These are phyloP conservation scores for Esteya vermicola DNA, from an alignment of 2,329 filamentous ascomycete species.

Conservation along the genomic window DNA sequence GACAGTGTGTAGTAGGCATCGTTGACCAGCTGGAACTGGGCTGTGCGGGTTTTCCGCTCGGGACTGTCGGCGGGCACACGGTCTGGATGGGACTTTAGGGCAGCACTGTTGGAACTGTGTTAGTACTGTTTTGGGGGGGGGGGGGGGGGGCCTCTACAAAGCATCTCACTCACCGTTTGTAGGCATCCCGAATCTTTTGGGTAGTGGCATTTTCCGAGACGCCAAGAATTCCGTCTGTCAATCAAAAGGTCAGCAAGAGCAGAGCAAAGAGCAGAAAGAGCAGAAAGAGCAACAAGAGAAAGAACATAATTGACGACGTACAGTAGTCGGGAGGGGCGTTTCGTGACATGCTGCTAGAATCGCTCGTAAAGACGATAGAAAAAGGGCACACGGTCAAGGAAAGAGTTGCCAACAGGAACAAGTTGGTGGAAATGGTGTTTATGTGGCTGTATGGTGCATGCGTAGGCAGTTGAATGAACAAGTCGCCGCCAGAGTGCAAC, in stretches of 20 bases:
- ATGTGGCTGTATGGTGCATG: too few species aligned
- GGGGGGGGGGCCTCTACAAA: too few species aligned
- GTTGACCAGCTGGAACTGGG: conserved; percentile 32
- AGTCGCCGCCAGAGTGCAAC: neutral
- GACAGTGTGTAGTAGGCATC: conserved; percentile 48
- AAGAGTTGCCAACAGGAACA: too few species aligned
- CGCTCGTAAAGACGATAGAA: too few species aligned
- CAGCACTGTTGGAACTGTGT: conserved; percentile 44
- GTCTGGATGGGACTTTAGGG: conserved; percentile 86
- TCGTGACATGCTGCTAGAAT: conserved; percentile 18
- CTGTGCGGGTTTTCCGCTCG: conserved; percentile 67
- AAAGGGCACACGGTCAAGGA: too few species aligned
- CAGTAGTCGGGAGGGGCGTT: conserved; percentile 43
- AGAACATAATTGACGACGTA: conserved; percentile 19
- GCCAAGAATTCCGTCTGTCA: conserved; percentile 57
- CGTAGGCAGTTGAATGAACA: neutral
- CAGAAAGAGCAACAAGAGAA: neutral
- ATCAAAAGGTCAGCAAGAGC: neutral
- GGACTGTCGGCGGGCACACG: conserved; percentile 73
- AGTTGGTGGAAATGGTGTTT: too few species aligned
- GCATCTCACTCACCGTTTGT: conserved; percentile 92
- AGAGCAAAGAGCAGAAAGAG: neutral
- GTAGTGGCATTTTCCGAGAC: conserved; percentile 59
- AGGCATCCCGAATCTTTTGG: conserved; percentile 82
- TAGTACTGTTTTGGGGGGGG: neutral